A percentile compares a stretch with the other conserved stretches of the same genome.
Evolutionary conservation across 768 basidiomycete genomes (phyloP).

Genomic region (Candolleomyces aberdarensis): DNA sequence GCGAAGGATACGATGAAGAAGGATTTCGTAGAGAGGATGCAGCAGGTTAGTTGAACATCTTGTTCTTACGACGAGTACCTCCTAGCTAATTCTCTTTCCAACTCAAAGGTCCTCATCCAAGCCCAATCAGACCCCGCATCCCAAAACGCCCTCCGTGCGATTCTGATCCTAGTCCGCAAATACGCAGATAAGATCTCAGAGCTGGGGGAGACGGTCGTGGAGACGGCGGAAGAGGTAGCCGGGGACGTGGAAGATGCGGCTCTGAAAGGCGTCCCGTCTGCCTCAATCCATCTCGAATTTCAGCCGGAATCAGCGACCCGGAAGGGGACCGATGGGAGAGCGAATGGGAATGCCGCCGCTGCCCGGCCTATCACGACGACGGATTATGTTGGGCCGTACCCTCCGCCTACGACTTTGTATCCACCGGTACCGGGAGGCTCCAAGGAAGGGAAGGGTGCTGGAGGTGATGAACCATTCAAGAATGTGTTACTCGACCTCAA

Average conservation of each 20-base stretch:
- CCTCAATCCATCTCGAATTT: not conserved
- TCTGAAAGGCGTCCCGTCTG: not conserved
- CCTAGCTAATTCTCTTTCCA: not conserved
- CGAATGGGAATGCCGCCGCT: too few relatives aligned
- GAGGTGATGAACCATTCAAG: slow-evolving; percentile 10
- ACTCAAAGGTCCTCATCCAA: slow-evolving; percentile 23
- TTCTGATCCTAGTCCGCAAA: slow-evolving; percentile 30
- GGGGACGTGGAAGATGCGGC: slow-evolving; percentile 1
- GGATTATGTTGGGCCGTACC: not conserved
- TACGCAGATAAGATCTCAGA: slow-evolving; percentile 26
- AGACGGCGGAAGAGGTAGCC: slow-evolving; percentile 9
- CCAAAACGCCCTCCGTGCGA: slow-evolving; percentile 26
- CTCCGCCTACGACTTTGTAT: not conserved
- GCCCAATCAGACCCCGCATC: slow-evolving; percentile 30
- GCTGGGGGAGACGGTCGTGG: slow-evolving; percentile 9
- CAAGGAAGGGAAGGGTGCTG: not conserved
- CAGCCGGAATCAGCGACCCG: not conserved
- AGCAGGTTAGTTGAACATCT: slow-evolving; percentile 16
- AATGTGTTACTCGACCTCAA: slow-evolving; percentile 26
- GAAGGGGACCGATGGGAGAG: not conserved
- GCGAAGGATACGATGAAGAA: not conserved
- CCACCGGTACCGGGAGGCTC: not conserved
- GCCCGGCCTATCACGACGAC: too few relatives aligned
- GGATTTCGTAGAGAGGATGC: slow-evolving; percentile 18
- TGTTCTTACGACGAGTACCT: slow-evolving; percentile 24